Evolutionary conservation across 345 rosid species (phyloP), one percentile per base, ranked within the genome.

Genomic region (Gynandropsis gynandra): DNA sequence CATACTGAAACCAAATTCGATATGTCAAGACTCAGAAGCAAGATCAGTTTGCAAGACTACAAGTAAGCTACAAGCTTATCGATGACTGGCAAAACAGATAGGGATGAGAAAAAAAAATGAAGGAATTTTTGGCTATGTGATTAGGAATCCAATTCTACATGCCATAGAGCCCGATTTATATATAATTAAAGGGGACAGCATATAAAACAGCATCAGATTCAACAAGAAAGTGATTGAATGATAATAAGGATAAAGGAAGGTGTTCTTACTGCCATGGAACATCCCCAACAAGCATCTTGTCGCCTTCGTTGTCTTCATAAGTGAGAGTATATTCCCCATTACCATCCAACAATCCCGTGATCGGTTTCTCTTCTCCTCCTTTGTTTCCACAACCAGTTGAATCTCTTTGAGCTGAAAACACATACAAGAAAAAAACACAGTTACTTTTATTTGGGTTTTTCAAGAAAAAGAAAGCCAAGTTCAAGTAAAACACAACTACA

Each of bases 261-360:
- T 76, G 74, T 66, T 80, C 95, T 81, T 83, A 93, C 99, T 74
- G 79, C 99, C 99, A 93, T 18, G 99, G 99, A 74, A 88, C 99
- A 93, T 93, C 99, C 58, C 97, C 99, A 72, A 81, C 97, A 59
- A 93, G 99, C 95, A 93, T 83, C 78, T 82, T 85, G 95, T 93
- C 99, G 21, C 97, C 97, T 78, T 93, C 99, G 29, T 80, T 78
- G 72, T 93, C 99, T 75, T 93, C 99, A 44, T 93, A 93, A 54
- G 90, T 89, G 61, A 93, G 87, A 12, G 89, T 88, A 71, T 83
- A 88, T 75, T 93, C 97, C 34, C 97, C 99, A 64, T 78, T 85
- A 31, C 97, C 94, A 48, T 74, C 92, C 66, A 88, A 51, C 16
- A 76, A 59, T 3, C 87, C 95, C 1, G 73, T 79, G 40, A 87